Conservation (phyloP, 345 rosid genomes). For the Cardamine chenopodiifolia region DNA sequence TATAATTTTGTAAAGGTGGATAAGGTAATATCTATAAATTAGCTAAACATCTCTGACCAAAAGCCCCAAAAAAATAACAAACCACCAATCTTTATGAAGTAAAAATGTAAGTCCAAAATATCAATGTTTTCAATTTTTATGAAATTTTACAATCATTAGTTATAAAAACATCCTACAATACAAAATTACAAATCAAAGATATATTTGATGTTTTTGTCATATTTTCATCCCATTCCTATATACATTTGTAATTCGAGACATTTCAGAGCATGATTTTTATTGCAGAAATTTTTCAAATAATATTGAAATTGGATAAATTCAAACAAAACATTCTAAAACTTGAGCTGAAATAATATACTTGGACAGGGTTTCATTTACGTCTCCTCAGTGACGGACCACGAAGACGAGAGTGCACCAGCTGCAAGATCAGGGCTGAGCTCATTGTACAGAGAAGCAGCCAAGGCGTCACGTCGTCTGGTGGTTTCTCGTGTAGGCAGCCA, state of each 20-base stretch:
- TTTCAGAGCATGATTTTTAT: neutral
- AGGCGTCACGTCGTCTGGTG: constrained; percentile 59
- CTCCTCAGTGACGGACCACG: constrained; percentile 72
- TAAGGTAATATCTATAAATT: neutral
- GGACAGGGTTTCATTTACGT: constrained; percentile 88
- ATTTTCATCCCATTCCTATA: neutral
- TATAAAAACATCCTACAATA: neutral
- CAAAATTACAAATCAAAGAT: neutral
- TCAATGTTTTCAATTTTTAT: neutral
- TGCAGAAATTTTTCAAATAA: neutral
- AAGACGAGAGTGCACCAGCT: constrained; percentile 62
- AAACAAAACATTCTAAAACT: neutral
- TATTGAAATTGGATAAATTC: neutral
- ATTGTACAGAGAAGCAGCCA: constrained; percentile 65
- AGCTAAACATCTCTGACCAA: neutral
- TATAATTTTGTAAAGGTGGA: neutral
- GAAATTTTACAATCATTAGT: neutral
- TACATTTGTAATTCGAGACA: neutral
- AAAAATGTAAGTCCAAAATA: neutral
- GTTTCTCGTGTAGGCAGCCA: constrained; percentile 78
- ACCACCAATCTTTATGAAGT: neutral
- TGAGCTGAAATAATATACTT: neutral
- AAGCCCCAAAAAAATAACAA: neutral
- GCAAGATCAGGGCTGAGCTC: constrained; percentile 74
- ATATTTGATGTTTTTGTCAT: neutral